A percentile compares a stretch with the other conserved stretches of the same genome.
Conservation (phyloP, 306 rosid species). For the Casuarina cunninghamiana region DNA sequence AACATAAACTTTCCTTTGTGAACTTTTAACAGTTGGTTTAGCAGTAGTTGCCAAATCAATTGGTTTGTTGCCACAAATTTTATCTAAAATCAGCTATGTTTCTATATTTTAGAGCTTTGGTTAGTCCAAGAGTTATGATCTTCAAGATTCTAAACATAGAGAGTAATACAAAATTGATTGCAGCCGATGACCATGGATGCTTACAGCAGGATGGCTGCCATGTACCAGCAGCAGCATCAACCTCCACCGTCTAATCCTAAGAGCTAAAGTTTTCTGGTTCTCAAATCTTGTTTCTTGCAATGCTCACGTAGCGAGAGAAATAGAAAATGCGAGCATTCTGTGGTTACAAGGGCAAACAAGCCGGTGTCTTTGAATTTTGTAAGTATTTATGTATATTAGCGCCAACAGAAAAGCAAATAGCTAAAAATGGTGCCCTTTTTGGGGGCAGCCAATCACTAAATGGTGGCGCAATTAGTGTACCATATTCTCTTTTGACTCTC, state of each 20-base stretch:
- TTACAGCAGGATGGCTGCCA: constrained; percentile 66
- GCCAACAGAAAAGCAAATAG: not conserved
- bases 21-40: not conserved
- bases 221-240: constrained; percentile 79
- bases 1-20: not conserved
- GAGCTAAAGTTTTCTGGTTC: constrained; percentile 34
- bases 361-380: not conserved
- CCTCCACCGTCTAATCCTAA: constrained; percentile 58
- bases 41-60: too few relatives aligned
- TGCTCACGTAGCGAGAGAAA: not conserved
- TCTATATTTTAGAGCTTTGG: not conserved
- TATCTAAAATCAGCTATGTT: not conserved
- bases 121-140: not conserved
- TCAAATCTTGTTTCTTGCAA: not conserved
- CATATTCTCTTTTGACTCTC: not conserved
- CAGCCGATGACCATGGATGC: constrained; percentile 85
- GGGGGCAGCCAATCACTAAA: not conserved
- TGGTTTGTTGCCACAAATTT: too few relatives aligned
- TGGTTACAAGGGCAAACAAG: not conserved
- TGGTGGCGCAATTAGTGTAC: not conserved
- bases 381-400: not conserved
- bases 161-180: constrained; percentile 22
- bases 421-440: not conserved
- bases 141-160: not conserved
- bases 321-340: not conserved